Evolutionary conservation across 2,329 filamentous ascomycete species (phyloP).

Genomic region (Cytospora piceae): DNA sequence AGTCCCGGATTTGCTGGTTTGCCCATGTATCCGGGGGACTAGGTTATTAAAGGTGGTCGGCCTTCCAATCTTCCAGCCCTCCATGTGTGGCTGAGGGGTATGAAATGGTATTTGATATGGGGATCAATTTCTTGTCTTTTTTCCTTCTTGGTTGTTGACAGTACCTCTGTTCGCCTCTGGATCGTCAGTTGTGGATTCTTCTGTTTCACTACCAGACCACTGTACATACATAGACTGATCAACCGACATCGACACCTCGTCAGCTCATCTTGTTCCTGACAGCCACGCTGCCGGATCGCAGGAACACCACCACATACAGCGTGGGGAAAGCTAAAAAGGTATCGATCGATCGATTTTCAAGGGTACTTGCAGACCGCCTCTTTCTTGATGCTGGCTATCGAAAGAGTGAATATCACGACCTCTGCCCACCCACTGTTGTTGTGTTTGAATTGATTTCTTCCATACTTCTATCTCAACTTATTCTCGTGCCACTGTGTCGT

Average conservation of each 20-base stretch:
- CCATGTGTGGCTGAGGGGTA: not conserved
- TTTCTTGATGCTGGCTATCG: conserved; percentile 8
- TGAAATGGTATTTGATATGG: not conserved
- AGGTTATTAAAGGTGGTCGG: not conserved
- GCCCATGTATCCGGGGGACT: not conserved
- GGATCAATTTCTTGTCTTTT: not conserved
- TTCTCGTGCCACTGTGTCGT: not conserved
- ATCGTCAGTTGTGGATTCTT: not conserved
- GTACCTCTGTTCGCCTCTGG: not conserved
- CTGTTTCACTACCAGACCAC: not conserved
- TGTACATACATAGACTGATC: not conserved
- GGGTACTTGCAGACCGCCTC: conserved; percentile 20
- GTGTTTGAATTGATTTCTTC: conserved; percentile 12
- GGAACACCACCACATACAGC: not conserved
- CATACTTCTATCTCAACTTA: not conserved
- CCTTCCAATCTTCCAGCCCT: not conserved
- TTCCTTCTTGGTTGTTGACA: not conserved
- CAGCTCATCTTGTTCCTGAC: not conserved
- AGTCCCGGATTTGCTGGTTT: not conserved
- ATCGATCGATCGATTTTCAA: not conserved
- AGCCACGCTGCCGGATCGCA: conserved; percentile 4
- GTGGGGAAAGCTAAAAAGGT: not conserved
- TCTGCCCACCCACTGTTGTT: conserved; percentile 1
- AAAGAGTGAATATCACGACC: conserved; percentile 10
- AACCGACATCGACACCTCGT: not conserved